phyloP scores from a whole-genome alignment of 176 grass and related monocot genomes.

The Paspalum notatum region DNA sequence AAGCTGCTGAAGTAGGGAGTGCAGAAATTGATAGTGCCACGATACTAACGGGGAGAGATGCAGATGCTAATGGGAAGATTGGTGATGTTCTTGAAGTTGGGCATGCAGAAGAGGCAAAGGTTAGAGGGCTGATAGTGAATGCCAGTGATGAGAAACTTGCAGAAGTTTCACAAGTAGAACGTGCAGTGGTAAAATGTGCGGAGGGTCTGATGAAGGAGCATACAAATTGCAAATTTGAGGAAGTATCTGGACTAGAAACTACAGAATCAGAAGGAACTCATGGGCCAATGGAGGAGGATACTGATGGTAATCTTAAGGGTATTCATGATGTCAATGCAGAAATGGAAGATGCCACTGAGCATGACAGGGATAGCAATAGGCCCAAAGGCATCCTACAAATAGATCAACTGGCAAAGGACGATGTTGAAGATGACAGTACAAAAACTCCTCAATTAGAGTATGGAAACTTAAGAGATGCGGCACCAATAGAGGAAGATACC shows the following conservation, averaged over 20 bases:
- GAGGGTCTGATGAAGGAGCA: background rate
- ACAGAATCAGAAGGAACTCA: slow-evolving; percentile 6
- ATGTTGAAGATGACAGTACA: background rate
- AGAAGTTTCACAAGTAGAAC: background rate
- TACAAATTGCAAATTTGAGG: background rate
- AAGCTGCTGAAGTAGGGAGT: slow-evolving; percentile 18
- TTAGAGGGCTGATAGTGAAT: background rate
- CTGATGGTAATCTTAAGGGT: slow-evolving; percentile 26
- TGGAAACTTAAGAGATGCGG: slow-evolving; percentile 4
- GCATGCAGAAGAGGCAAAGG: slow-evolving; percentile 11
- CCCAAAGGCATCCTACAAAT: background rate
- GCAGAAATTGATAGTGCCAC: slow-evolving; percentile 2
- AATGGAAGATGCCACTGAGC: slow-evolving; percentile 2
- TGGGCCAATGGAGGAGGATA: slow-evolving; percentile 22
- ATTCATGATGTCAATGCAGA: slow-evolving; percentile 18
- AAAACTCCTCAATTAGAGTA: slow-evolving; percentile 35
- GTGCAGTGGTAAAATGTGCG: background rate
- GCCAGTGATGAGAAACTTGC: background rate
- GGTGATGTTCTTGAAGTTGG: slow-evolving; percentile 18
- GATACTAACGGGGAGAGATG: slow-evolving; percentile 1
- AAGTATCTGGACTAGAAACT: slow-evolving; percentile 15
- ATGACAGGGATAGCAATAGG: background rate
- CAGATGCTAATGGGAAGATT: background rate
- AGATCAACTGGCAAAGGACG: slow-evolving; percentile 25
- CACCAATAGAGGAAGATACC: slow-evolving; percentile 13